Base-by-base conservation (phyloP, 2,329 filamentous ascomycete genomes). In the Aspergillus calidoustus region DNA sequence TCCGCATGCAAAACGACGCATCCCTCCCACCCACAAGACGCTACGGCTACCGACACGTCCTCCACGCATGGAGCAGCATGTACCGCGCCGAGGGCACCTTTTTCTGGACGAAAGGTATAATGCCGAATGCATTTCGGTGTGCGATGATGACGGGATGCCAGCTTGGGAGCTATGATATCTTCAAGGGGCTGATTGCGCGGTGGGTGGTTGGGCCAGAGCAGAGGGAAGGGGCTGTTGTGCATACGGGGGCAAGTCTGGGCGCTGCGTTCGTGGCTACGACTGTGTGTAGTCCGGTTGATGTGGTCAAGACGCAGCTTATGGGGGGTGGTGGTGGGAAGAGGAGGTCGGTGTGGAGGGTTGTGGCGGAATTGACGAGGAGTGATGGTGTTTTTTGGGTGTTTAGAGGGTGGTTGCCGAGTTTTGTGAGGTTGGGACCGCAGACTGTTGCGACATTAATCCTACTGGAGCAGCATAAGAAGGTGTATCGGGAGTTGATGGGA, bases 291-390 rank as follows among this genome's bases (percentile, higher is more conserved):
- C 92, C 92, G 0, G 89, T 96, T 54, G 92, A 96, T 76, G 92
- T 96, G 31, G 89, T 96, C 79, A 96, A 96, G 83, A 96, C 92
- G 9, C 84, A 91, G 25, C 86, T 96, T 71, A 96, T 96, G 92
- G 58, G 75, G 80, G 47, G 75, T 79, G 64, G 72, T 80, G 64
- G 77, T 85, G 66, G 81, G 34, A 11, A 6, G 84, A 34, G 30
- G 49, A 34, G 28, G 77, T 95, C 31, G 66, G 60, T 66, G 11
- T n/a, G 85, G 3, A 81, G 80, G 59, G 76, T 93, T 23, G 78
- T 96, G 57, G 78, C 80, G 47, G 87, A 91, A 49, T 88, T 93
- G 34, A 91, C 88, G 66, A 84, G 81, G 58, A 80, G 85, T 19
- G 91, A 96, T 72, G 92, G 92, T 1, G 75, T 91, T 54, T 79